Percentiles rank a stretch among this genome's conserved stretches.
Evolutionary conservation across 2,329 filamentous ascomycete genomes (phyloP).

Genomic region (Alternaria sp.): DNA sequence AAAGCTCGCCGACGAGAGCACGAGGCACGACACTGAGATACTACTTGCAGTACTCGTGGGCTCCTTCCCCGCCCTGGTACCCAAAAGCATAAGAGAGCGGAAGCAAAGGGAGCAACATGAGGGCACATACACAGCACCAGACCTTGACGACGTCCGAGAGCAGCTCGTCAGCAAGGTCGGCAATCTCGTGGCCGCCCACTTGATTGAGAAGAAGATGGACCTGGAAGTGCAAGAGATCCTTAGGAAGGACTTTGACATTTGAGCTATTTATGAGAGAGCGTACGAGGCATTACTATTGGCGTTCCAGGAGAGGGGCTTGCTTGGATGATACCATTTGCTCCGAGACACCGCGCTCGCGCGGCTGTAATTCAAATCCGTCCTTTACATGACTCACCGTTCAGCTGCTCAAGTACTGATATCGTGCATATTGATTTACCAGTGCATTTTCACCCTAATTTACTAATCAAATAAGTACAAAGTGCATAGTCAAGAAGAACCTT

Average conservation of each 20-base stretch:
- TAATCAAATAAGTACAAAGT: not conserved
- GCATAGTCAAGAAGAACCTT: not conserved
- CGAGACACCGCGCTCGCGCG: not conserved
- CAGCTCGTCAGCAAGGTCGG: slow-evolving; percentile 53
- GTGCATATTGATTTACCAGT: not conserved
- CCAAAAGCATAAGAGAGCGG: slow-evolving; percentile 1
- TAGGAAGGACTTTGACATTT: slow-evolving; percentile 11
- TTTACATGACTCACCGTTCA: not conserved
- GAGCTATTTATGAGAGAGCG: not conserved
- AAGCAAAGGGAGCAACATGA: slow-evolving; percentile 47
- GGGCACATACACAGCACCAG: slow-evolving; percentile 49
- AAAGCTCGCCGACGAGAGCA: slow-evolving; percentile 56
- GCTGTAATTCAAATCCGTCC: not conserved
- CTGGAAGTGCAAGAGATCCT: slow-evolving; percentile 15
- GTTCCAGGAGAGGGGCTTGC: not conserved
- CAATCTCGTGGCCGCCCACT: slow-evolving; percentile 36
- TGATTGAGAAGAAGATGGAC: slow-evolving; percentile 44
- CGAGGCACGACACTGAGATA: slow-evolving; percentile 65
- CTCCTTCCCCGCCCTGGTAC: slow-evolving; percentile 58
- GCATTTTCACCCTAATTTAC: not conserved
- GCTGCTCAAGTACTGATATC: not conserved
- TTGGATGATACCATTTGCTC: slow-evolving; percentile 4
- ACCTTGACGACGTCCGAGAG: slow-evolving; percentile 50
- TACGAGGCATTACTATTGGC: slow-evolving; percentile 1
- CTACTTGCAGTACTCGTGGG: slow-evolving; percentile 64